Percentiles rank a stretch among this genome's conserved stretches.
These are phyloP conservation scores for Pseudogymnoascus sp. DNA, from an alignment of 2,329 filamentous ascomycete genomes.

Conservation along the genomic window DNA sequence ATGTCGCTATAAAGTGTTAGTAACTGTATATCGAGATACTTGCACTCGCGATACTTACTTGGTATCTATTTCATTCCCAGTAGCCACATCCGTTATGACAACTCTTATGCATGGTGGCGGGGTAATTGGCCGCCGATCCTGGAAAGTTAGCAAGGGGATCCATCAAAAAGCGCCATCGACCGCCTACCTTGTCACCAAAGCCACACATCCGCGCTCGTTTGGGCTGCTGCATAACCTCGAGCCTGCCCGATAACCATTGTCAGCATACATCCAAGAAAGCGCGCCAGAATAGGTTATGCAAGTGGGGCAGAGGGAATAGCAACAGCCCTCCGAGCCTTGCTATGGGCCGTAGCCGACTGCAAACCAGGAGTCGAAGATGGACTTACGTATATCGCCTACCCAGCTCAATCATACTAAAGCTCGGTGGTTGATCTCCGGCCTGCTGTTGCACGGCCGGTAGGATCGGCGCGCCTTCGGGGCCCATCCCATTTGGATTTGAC, in stretches of 20 bases:
- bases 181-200: conserved; percentile 85
- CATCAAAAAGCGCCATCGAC: conserved; percentile 11
- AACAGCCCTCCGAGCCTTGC: neutral
- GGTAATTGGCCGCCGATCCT: conserved; percentile 93
- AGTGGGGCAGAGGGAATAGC: neutral
- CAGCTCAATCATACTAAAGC: conserved; percentile 9
- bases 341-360: neutral
- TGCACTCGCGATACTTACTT: conserved; percentile 49
- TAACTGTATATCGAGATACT: neutral
- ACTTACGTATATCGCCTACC: conserved; percentile 9
- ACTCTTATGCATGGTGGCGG: conserved; percentile 87
- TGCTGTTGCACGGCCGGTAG: neutral
- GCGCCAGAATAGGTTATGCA: neutral
- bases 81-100: conserved; percentile 65
- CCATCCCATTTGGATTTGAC: neutral
- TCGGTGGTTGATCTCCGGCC: neutral
- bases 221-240: conserved; percentile 84
- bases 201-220: conserved; percentile 94
- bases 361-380: neutral
- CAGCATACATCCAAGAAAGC: neutral
- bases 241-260: conserved; percentile 34
- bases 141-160: conserved; percentile 15
- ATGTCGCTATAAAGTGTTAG: conserved; percentile 46
- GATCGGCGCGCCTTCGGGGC: neutral
- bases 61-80: conserved; percentile 74